Conservation (phyloP, 805 yeast species). For the Yamadazyma scolyti region DNA sequence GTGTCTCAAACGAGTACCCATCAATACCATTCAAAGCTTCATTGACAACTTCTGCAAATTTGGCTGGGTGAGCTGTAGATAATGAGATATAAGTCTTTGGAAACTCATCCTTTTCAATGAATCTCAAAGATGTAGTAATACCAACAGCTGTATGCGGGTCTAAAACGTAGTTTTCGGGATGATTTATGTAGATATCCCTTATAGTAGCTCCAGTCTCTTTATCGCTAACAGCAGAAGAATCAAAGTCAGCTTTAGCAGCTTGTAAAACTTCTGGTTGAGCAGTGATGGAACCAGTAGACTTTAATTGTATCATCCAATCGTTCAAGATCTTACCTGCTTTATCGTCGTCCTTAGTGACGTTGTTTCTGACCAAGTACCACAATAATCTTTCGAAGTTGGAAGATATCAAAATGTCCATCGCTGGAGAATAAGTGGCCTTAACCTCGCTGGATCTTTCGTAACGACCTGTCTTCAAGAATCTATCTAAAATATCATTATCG, state of each 20-base stretch:
- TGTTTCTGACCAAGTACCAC: conserved; percentile 87
- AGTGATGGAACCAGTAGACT: conserved; percentile 68
- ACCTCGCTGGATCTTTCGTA: conserved; percentile 75
- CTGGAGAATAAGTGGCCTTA: conserved; percentile 90
- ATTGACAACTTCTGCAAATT: conserved; percentile 94
- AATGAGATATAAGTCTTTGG: conserved; percentile 62
- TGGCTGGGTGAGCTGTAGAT: conserved; percentile 99
- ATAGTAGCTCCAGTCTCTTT: conserved; percentile 78
- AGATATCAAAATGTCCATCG: conserved; percentile 96
- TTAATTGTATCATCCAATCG: conserved; percentile 76
- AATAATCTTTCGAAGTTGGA: conserved; percentile 94
- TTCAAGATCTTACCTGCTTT: conserved; percentile 73
- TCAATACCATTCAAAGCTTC: conserved; percentile 61
- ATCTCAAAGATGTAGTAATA: conserved; percentile 68
- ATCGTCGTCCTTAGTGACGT: conserved; percentile 49
- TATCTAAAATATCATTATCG: conserved; percentile 89
- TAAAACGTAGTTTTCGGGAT: conserved; percentile 67
- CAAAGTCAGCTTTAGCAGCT: conserved; percentile 67
- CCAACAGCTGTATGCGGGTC: conserved; percentile 99
- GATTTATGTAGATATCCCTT: conserved; percentile 58
- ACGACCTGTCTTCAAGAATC: conserved; percentile 83
- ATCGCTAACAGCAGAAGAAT: conserved; percentile 76
- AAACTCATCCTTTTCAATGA: conserved; percentile 43
- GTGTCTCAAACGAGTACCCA: conserved; percentile 80
- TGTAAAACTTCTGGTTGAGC: conserved; percentile 64